Conservation (phyloP, 106 monocot species). For the Allium sativum region DNA sequence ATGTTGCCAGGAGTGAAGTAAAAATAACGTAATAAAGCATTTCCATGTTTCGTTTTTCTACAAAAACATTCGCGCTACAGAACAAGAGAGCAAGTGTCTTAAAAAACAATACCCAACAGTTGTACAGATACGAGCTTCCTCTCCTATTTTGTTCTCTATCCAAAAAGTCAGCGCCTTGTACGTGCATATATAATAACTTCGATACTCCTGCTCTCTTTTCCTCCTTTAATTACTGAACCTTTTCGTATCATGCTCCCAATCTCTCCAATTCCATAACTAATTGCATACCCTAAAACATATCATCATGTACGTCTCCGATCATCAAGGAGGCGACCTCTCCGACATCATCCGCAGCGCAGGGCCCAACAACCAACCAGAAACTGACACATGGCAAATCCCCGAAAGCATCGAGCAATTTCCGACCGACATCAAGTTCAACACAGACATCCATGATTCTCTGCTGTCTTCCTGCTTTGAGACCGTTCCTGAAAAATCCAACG, state of each 20-base stretch:
- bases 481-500: background rate
- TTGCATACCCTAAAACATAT: background rate
- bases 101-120: background rate
- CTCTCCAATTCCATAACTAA: background rate
- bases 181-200: too few species aligned
- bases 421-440: background rate
- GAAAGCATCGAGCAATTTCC: background rate
- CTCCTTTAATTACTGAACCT: background rate
- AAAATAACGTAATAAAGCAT: too few species aligned
- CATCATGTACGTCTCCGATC: constrained; percentile 15
- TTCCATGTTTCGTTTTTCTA: too few species aligned
- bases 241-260: background rate
- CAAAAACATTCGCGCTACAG: background rate
- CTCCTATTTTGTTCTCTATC: background rate
- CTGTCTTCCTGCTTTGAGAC: background rate
- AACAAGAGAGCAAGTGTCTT: background rate
- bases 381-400: background rate
- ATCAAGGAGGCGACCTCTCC: constrained; percentile 5
- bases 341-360: constrained; percentile 5
- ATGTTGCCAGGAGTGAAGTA: too few species aligned
- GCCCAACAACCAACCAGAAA: background rate
- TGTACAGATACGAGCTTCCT: background rate
- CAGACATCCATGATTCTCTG: background rate
- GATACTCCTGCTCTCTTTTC: background rate
- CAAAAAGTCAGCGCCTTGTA: background rate